phyloP scores from a whole-genome alignment of 164 flowering plant species.

The Akebia trifoliata region DNA sequence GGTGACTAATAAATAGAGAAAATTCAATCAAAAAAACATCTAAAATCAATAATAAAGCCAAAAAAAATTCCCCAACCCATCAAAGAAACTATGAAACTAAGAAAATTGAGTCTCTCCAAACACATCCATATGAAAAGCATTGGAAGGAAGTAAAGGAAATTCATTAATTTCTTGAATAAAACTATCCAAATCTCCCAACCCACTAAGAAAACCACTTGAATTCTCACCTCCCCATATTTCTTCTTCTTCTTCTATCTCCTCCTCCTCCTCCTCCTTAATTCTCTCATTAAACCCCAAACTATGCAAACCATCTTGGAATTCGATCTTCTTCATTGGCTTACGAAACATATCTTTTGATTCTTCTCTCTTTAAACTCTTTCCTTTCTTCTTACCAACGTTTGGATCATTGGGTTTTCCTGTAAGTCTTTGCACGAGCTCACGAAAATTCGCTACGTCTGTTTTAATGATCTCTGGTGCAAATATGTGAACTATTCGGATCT shows the following conservation, averaged over 20 bases:
- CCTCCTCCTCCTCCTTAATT: neutral
- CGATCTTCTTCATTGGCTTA: no score
- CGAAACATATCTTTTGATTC: no score
- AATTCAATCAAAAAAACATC: no score
- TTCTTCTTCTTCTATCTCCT: constrained; percentile 23
- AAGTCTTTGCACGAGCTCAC: constrained; percentile 78
- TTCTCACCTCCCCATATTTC: constrained; percentile 40
- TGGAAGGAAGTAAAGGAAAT: constrained; percentile 37
- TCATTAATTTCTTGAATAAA: constrained; percentile 50
- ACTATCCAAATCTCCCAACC: constrained; percentile 55
- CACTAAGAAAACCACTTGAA: constrained; percentile 33
- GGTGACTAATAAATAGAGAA: no score
- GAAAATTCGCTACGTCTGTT: constrained; percentile 70
- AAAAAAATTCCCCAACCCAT: no score
- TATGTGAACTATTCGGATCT: constrained; percentile 76
- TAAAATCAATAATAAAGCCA: no score
- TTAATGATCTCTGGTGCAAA: constrained; percentile 90
- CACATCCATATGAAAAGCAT: constrained; percentile 34
- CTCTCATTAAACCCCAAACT: neutral
- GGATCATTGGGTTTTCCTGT: constrained; percentile 60
- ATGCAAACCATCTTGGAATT: no score
- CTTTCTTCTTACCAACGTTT: constrained; percentile 12
- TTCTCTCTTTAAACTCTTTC: neutral
- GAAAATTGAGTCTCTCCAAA: constrained; percentile 24
- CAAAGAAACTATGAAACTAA: neutral